Percentiles rank a stretch among this genome's conserved stretches.
phyloP scores from a whole-genome alignment of 2,329 filamentous ascomycete species.

The Lomentospora prolificans region DNA sequence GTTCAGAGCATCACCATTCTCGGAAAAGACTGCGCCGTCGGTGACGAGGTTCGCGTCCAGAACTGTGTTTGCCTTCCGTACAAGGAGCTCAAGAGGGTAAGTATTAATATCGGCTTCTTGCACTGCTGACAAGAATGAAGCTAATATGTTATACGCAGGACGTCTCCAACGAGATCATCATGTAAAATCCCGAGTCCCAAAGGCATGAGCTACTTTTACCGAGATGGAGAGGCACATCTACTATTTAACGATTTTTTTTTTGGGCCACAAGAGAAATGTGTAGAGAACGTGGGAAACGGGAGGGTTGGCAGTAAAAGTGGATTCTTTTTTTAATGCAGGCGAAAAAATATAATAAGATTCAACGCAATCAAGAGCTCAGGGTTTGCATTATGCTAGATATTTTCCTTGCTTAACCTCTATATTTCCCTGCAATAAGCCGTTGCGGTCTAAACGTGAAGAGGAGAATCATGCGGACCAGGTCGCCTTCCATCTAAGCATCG shows the following conservation, averaged over 20 bases:
- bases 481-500: too few relatives aligned
- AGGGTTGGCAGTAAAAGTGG: not conserved
- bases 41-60: conserved; percentile 89
- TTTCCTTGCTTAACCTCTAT: too few relatives aligned
- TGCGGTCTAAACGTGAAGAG: too few relatives aligned
- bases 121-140: not conserved
- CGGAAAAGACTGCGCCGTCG: conserved; percentile 90
- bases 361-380: too few relatives aligned
- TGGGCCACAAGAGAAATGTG: too few relatives aligned
- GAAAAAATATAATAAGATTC: not conserved
- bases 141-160: conserved; percentile 45
- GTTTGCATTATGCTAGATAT: too few relatives aligned
- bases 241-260: not conserved
- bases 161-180: conserved; percentile 81
- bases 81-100: conserved; percentile 82
- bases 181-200: conserved; percentile 45
- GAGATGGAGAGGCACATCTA: not conserved
- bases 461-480: too few relatives aligned
- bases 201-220: not conserved
- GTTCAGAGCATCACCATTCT: conserved; percentile 97
- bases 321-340: not conserved
- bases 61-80: conserved; percentile 97
- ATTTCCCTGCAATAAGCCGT: too few relatives aligned
- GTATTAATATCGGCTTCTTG: conserved; percentile 26
- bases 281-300: not conserved